These are phyloP conservation scores for Boletus huronensis DNA, from an alignment of 768 basidiomycete species.

Conservation along the genomic window DNA sequence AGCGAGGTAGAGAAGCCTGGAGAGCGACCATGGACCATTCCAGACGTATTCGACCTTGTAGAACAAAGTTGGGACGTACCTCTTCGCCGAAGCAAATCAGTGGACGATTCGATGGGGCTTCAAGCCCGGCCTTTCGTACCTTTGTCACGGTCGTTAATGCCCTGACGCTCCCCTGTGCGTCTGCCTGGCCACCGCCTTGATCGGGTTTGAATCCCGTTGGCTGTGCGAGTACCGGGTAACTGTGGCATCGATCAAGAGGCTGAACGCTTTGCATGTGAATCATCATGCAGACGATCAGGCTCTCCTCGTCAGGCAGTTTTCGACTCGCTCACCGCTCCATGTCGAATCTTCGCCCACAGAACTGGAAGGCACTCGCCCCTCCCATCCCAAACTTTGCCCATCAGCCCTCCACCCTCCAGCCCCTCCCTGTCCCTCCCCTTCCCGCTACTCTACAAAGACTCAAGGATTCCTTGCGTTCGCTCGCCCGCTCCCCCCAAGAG, in stretches of 20 bases:
- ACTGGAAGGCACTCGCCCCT: conserved; percentile 76
- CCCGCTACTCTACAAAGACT: conserved; percentile 62
- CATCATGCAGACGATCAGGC: background rate
- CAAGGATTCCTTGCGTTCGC: conserved; percentile 66
- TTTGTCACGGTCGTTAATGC: too few relatives aligned
- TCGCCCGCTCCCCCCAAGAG: conserved; percentile 63
- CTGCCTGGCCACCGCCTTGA: too few relatives aligned
- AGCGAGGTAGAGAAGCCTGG: conserved; percentile 3
- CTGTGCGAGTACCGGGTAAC: too few relatives aligned
- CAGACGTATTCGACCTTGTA: conserved; percentile 1
- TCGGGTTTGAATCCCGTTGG: too few relatives aligned
- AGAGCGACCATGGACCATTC: conserved; percentile 3
- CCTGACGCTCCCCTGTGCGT: too few relatives aligned
- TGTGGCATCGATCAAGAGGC: too few relatives aligned
- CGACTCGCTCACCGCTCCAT: conserved; percentile 16
- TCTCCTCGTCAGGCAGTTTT: background rate
- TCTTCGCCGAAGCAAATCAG: conserved; percentile 2
- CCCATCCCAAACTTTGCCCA: conserved; percentile 60
- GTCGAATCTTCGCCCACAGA: conserved; percentile 37
- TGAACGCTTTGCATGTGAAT: conserved; percentile 14
- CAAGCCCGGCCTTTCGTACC: too few relatives aligned
- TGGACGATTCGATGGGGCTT: too few relatives aligned
- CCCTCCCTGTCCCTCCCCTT: conserved; percentile 75
- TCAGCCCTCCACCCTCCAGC: conserved; percentile 55
- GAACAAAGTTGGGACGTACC: background rate